These are phyloP conservation scores for Pseudopyricularia cyperi DNA, from an alignment of 2,329 filamentous ascomycete genomes.

Conservation along the genomic window DNA sequence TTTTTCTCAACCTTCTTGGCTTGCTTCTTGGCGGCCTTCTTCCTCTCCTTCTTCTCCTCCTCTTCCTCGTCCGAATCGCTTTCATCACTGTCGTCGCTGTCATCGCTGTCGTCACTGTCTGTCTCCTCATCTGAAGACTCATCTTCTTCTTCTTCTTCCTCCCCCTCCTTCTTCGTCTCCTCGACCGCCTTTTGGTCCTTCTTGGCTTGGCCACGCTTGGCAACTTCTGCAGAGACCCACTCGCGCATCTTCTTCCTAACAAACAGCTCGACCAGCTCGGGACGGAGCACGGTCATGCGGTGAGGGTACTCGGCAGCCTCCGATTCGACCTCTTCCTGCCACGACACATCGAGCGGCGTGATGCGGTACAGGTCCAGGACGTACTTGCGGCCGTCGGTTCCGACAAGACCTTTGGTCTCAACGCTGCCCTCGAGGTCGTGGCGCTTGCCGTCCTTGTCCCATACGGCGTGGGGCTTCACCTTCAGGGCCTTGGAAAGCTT, in stretches of 20 bases:
- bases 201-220: constrained; percentile 39
- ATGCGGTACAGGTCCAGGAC: constrained; percentile 94
- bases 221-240: constrained; percentile 71
- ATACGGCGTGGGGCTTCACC: constrained; percentile 90
- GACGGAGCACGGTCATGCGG: constrained; percentile 85
- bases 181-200: constrained; percentile 15
- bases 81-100: constrained; percentile 14
- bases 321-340: constrained; percentile 64
- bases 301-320: constrained; percentile 61
- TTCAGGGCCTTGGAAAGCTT: constrained; percentile 83
- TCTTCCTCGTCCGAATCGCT: constrained; percentile 3
- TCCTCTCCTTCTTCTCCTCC: constrained; percentile 13
- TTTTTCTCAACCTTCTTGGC: constrained; percentile 21
- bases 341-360: constrained; percentile 78
- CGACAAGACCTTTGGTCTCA: constrained; percentile 94
- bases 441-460: constrained; percentile 88
- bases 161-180: constrained; percentile 12
- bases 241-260: constrained; percentile 77
- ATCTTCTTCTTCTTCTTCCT: constrained; percentile 45
- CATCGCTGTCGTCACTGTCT: constrained; percentile 30
- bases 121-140: constrained; percentile 65
- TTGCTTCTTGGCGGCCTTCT: constrained; percentile 16
- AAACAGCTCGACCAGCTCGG: constrained; percentile 80
- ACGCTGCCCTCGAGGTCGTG: constrained; percentile 92
- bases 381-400: constrained; percentile 93